A percentile compares a stretch with the other conserved stretches of the same genome.
These are phyloP conservation scores for Pyrenophora seminiperda DNA, from an alignment of 2,329 filamentous ascomycete genomes.

Conservation along the genomic window DNA sequence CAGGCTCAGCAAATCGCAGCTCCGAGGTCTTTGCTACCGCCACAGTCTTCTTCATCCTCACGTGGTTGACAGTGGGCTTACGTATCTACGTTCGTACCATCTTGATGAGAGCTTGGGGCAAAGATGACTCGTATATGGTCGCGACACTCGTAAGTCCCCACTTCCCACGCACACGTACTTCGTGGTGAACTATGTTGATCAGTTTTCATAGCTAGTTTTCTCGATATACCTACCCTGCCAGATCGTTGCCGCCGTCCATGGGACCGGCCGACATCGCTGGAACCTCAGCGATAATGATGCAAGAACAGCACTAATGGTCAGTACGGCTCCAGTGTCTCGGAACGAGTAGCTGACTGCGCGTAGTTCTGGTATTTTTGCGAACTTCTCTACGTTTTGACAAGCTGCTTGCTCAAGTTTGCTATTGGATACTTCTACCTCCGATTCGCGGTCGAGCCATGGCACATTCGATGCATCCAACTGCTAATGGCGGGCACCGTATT, in stretches of 20 bases:
- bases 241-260: constrained; percentile 47
- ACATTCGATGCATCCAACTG: constrained; percentile 54
- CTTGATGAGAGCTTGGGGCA: constrained; percentile 47
- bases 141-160: constrained; percentile 37
- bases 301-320: constrained; percentile 38
- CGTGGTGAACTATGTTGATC: neutral
- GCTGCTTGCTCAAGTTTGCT: constrained; percentile 56
- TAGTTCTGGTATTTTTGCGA: constrained; percentile 63
- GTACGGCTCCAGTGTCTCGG: neutral
- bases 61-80: constrained; percentile 46
- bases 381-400: constrained; percentile 58
- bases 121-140: constrained; percentile 51
- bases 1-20: constrained; percentile 25
- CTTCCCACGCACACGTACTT: too few species aligned
- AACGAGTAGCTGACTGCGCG: constrained; percentile 15
- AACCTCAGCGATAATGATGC: constrained; percentile 41
- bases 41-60: constrained; percentile 47
- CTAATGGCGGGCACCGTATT: constrained; percentile 55
- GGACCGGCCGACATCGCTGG: constrained; percentile 47
- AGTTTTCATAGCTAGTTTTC: constrained; percentile 39
- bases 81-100: constrained; percentile 47
- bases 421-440: constrained; percentile 61
- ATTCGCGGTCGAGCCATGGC: constrained; percentile 54
- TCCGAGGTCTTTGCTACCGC: constrained; percentile 37
- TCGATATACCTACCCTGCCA: constrained; percentile 50